phyloP scores from a whole-genome alignment of 371 early-diverging fungal genomes.

The Actinomortierella ambigua region DNA sequence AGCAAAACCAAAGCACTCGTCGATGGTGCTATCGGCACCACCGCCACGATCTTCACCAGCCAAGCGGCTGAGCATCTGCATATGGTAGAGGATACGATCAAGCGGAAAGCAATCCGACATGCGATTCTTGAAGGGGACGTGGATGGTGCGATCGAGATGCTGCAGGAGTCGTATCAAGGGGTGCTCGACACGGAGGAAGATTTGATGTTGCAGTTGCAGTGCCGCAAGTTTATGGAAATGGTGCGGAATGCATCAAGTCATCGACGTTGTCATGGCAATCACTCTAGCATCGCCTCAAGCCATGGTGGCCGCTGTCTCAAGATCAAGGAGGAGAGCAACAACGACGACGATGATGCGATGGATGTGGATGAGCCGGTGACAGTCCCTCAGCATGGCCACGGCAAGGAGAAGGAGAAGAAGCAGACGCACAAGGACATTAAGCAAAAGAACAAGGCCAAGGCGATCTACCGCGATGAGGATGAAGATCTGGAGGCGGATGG shows the following conservation, averaged over 20 bases:
- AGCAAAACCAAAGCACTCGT: no score
- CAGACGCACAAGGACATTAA: conserved; percentile 8
- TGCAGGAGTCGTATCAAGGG: conserved; percentile 63
- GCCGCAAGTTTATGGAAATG: conserved; percentile 87
- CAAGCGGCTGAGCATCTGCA: background rate
- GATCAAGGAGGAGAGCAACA: conserved; percentile 17
- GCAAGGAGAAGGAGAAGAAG: conserved; percentile 22
- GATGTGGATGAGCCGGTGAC: conserved; percentile 44
- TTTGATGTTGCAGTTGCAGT: conserved; percentile 74
- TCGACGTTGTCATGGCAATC: conserved; percentile 10
- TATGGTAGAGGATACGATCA: conserved; percentile 20
- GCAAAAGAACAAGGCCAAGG: background rate
- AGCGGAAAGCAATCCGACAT: conserved; percentile 56
- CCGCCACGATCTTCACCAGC: no score
- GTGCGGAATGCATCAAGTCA: conserved; percentile 51
- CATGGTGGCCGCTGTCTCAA: conserved; percentile 18
- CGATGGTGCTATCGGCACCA: no score
- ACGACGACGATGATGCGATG: conserved; percentile 33
- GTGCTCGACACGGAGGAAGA: conserved; percentile 62
- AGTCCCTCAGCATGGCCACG: background rate
- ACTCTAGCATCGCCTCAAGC: background rate
- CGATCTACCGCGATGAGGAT: background rate
- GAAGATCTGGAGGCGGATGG: conserved; percentile 13
- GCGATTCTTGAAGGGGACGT: conserved; percentile 73
- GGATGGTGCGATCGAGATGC: conserved; percentile 66